Base-by-base conservation (phyloP, 352 stramenopile species). In the Nothophytophthora sp. region DNA sequence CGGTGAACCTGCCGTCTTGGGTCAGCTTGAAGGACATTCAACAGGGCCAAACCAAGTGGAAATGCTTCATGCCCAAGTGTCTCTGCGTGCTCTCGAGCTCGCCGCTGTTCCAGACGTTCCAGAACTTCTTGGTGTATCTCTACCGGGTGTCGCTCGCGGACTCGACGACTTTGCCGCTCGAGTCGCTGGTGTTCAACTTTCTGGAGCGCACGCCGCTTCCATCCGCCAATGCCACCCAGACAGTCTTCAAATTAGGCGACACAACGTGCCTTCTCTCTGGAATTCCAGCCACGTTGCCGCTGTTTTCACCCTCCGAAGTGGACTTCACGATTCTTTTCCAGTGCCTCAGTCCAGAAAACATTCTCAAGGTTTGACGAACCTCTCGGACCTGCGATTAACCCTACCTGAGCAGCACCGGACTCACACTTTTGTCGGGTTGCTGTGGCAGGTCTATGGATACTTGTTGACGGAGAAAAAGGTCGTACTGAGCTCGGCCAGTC, bases 271-370 rank as follows among this genome's bases (percentile, higher is more conserved):
- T 88, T 5, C 39, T 88, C 4, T 67, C 61, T 7, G 60, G 58
- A 2, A 66, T 70, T 9, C 34, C 52, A 5, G 6, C 58, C 0
- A 58, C 46, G 4, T 51, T 60, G 11, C 62, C 73, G 5, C 28
- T 57, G 0, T 79, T 86, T 18, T 79, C 66, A 10, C 70, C 81
- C 2, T 63, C 53, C 1, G 70, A 92, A 67, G 63, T 90, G 1
- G 78, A 89, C 27, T 92, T 92, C 23, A 84, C 72, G 0, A 51
- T 92, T 12, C 48, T 88, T 4, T 88, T 90, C 35, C 78, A 92
- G 46, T 79, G 72, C 32, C 70, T 92, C 15, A 82, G 67, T 20
- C 52, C 72, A 1, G 70, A 89, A 20, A 83, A 86, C 36, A 77
- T 92, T 29, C 28, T 92, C 20, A 86, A 86, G 56, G 80, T 91